A percentile compares a stretch with the other conserved stretches of the same genome.
phyloP scores from a whole-genome alignment of 306 rosid species.

The Trifolium subterraneum region DNA sequence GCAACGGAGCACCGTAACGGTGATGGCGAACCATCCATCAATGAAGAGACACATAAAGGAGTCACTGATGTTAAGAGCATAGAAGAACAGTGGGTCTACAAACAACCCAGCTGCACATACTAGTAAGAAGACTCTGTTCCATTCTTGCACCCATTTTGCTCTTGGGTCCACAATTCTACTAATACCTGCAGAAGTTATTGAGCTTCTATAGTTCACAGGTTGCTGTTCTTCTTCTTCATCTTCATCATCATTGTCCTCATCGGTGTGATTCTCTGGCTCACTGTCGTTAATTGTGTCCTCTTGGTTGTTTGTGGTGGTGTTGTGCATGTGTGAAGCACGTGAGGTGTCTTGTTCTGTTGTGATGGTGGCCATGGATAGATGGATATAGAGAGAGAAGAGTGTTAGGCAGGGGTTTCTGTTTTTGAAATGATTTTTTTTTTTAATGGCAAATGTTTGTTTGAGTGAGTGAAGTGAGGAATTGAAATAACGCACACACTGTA shows the following conservation, averaged over 20 bases:
- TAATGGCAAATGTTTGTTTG: background rate
- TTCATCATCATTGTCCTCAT: background rate
- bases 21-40: slow-evolving; percentile 88
- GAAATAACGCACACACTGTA: background rate
- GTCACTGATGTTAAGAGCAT: slow-evolving; percentile 69
- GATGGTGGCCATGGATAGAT: slow-evolving; percentile 49
- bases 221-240: slow-evolving; percentile 6
- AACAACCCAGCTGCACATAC: slow-evolving; percentile 79
- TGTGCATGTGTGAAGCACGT: slow-evolving; percentile 44
- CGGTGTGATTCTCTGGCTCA: background rate
- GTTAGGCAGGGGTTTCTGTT: background rate
- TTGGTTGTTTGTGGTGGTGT: background rate
- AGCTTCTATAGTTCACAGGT: background rate
- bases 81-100: slow-evolving; percentile 87
- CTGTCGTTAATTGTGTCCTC: background rate
- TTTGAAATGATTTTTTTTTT: background rate
- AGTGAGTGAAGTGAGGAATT: background rate
- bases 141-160: slow-evolving; percentile 77
- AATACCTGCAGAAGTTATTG: slow-evolving; percentile 11
- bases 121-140: slow-evolving; percentile 81
- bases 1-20: slow-evolving; percentile 87
- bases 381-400: background rate
- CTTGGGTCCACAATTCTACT: slow-evolving; percentile 66
- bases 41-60: slow-evolving; percentile 78
- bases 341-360: slow-evolving; percentile 44